Percentiles rank a stretch among this genome's conserved stretches.
These are phyloP conservation scores for Omphalotus guepiniiformis DNA, from an alignment of 768 basidiomycete species.

Conservation along the genomic window DNA sequence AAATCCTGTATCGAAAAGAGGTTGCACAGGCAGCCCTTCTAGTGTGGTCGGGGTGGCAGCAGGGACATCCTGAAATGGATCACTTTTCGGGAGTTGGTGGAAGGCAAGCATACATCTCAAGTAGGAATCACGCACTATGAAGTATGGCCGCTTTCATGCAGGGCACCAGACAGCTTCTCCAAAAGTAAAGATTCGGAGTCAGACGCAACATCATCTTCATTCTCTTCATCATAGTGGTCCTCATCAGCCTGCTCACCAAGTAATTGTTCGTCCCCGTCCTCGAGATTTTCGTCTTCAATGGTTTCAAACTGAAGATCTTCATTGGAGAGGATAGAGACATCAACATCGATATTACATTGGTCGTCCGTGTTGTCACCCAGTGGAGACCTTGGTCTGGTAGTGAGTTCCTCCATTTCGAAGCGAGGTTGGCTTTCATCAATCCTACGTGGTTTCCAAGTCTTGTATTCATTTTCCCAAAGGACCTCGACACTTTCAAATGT, in stretches of 20 bases:
- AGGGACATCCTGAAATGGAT: too few relatives aligned
- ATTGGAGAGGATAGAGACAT: conserved; percentile 46
- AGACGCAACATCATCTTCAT: conserved; percentile 15
- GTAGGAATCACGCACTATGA: too few relatives aligned
- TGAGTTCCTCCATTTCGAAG: neutral
- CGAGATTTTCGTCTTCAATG: conserved; percentile 17
- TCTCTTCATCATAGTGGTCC: conserved; percentile 30
- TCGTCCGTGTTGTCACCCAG: conserved; percentile 17
- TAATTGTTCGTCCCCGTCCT: conserved; percentile 18
- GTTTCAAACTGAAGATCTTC: conserved; percentile 46
- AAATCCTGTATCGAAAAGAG: too few relatives aligned
- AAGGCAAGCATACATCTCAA: too few relatives aligned
- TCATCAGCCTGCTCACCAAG: conserved; percentile 12
- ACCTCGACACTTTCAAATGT: conserved; percentile 88
- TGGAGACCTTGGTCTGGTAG: neutral
- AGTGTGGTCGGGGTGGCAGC: too few relatives aligned
- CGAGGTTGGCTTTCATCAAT: conserved; percentile 1
- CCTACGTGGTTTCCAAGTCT: conserved; percentile 50
- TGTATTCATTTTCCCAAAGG: conserved; percentile 68
- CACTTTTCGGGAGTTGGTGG: too few relatives aligned
- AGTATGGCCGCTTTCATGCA: too few relatives aligned
- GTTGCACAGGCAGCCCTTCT: too few relatives aligned
- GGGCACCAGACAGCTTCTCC: too few relatives aligned
- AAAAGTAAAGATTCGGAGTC: too few relatives aligned
- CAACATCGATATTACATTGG: conserved; percentile 39